Base-by-base conservation (phyloP, 495 filamentous ascomycete genomes). In the Xylaria castorea region DNA sequence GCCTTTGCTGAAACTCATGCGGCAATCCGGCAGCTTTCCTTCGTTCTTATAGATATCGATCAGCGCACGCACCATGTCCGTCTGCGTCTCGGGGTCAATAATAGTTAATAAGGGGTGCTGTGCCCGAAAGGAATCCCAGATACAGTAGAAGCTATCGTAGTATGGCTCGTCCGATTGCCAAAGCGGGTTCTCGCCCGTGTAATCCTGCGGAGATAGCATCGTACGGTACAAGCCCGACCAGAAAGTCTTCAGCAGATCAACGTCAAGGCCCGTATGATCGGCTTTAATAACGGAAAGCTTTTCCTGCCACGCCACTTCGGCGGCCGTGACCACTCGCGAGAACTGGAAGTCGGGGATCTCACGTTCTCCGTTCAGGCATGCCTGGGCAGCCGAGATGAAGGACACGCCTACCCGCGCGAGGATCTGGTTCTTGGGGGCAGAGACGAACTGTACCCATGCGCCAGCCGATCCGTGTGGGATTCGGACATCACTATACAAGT, bases 91-190 rank as follows among this genome's bases (percentile, higher is more conserved):
- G 0, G 91, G 91, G 75, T 93, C 91, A 46, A 92, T 75, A 61
- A 94, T 81, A 4, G 91, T 93, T 32, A 94, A 71, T 0, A 94
- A 79, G 6, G 89, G 90, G 71, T 93, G 91, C 32, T 91, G 90
- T 22, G 88, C 90, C 0, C 92, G 84, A 76, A 91, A 94, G 0
- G 89, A 91, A 76, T 94, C 91, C 92, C 91, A 93, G 60, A 91
- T 91, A 71, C 90, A 93, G 73, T 93, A 93, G 77, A 88, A 93
- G 62, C 81, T 90, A 74, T 93, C 91, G 73, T 89, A 94, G 71
- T 94, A 93, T n/a, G 92, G 91, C 77, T 93, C 92, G 0, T 83
- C 81, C 25, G 89, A 91, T 27, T 90, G 75, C 92, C 92, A 94
- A 3, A 91, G 79, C 46, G 87, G 91, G 58, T 94, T 94, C 75